A percentile compares a stretch with the other conserved stretches of the same genome.
Evolutionary conservation across 139 green algal genomes (phyloP).

Genomic region (Penium margaritaceum): DNA sequence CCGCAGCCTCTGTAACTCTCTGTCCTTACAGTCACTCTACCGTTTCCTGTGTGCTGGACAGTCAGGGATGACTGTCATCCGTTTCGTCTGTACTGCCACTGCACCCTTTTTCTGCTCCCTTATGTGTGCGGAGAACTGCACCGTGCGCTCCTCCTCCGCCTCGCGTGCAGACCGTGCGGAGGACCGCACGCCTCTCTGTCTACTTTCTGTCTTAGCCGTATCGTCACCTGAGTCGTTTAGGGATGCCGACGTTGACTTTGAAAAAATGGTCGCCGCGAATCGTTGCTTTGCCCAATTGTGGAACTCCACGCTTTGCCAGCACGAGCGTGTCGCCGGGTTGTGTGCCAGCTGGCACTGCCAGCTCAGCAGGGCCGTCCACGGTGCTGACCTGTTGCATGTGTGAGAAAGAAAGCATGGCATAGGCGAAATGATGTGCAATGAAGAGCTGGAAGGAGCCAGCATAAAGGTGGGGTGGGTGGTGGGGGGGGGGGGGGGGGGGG

Average conservation of each 20-base stretch:
- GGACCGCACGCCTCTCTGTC: neutral
- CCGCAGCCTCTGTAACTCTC: too few species aligned
- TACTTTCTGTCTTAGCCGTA: too few species aligned
- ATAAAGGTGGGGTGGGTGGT: too few species aligned
- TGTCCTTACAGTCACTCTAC: too few species aligned
- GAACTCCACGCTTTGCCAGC: conserved; percentile 90
- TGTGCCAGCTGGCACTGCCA: conserved; percentile 82
- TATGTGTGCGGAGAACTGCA: conserved; percentile 6
- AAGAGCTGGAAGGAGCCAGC: too few species aligned
- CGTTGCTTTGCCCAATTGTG: conserved; percentile 63
- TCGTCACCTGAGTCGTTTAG: conserved; percentile 32
- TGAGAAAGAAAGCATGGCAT: too few species aligned
- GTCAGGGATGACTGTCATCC: too few species aligned
- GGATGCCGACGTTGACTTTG: conserved; percentile 37
- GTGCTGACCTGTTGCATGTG: conserved; percentile 63
- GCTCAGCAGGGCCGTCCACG: conserved; percentile 84
- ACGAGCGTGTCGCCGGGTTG: conserved; percentile 91
- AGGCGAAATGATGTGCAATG: too few species aligned
- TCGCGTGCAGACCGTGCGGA: neutral
- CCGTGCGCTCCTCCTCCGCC: neutral
- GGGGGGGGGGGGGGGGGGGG: too few species aligned
- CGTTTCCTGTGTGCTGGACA: too few species aligned
- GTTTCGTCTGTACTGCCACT: too few species aligned
- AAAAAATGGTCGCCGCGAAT: conserved; percentile 39
- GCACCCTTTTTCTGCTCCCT: neutral